Base-by-base conservation (phyloP, 208 protist genomes). In the Borovskyia barvae region DNA sequence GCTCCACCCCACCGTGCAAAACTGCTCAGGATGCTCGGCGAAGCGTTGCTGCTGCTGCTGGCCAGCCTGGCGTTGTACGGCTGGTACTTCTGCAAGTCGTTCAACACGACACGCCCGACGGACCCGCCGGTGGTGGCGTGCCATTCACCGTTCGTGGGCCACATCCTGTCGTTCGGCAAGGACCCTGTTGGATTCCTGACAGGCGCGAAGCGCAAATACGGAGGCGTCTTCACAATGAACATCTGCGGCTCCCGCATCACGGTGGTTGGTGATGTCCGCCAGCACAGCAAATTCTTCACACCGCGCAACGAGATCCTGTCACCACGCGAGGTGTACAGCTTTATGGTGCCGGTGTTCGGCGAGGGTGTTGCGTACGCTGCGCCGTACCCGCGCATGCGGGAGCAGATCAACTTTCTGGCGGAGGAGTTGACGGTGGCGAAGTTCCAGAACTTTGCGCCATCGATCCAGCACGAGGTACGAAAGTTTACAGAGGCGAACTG, bases 341-440 rank as follows among this genome's bases (percentile, higher is more conserved):
- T 93, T 54, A 93, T 93, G 83, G 75, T 83, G 15, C 87, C 87
- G 12, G 83, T 93, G 12, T 93, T 93, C 50, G 87, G 87, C 47
- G 84, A 90, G 72, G 87, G 87, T 20, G 84, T 93, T 30, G 84
- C 82, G 53, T 93, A 93, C 73, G 82, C 63, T 47, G 87, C 87
- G 24, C 70, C 81, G 40, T 90, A 90, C 66, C 71, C 82, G 25
- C 74, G 81, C 53, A 93, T 93, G 87, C 78, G 83, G 17, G 87
- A 93, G 71, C 87, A 93, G 53, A 73, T 93, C 40, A 91, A 91
- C 72, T 91, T 93, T 53, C 77, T 93, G 19, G 81, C 87, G 17
- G 82, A 88, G 78, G 80, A 90, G 63, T 67, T 92, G 37, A 89
- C 85, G 19, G 82, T 92, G 25, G 79, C 79, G 36, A 92, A 92